Conservation (phyloP, 768 basidiomycete species). For the Lepiota brunneoincarnata region DNA sequence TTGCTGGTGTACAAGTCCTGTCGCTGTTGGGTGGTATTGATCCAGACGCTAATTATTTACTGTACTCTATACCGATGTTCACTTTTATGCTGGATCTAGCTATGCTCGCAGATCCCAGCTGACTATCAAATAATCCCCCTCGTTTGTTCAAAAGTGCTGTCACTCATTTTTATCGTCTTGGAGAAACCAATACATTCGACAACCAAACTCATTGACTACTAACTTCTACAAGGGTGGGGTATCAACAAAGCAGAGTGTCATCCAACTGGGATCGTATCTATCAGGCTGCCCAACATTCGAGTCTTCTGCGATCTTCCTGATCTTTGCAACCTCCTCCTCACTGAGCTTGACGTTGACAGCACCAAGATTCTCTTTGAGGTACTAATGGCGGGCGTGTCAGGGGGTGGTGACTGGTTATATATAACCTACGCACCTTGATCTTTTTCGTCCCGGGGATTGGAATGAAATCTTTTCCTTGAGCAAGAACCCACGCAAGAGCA, state of each 20-base stretch:
- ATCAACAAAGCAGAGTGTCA: neutral
- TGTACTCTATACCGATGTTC: neutral
- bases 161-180: too few species aligned
- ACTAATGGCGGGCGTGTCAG: conserved; percentile 17
- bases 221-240: neutral
- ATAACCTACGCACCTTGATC: conserved; percentile 25
- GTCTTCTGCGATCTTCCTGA: conserved; percentile 32
- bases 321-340: conserved; percentile 32
- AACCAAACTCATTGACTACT: too few species aligned
- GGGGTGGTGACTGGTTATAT: too few species aligned
- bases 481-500: conserved; percentile 48
- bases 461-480: conserved; percentile 44
- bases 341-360: conserved; percentile 32
- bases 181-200: too few species aligned
- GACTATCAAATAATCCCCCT: too few species aligned
- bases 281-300: conserved; percentile 28
- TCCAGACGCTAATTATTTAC: neutral
- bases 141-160: neutral
- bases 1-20: neutral
- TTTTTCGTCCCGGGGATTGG: conserved; percentile 47
- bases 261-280: conserved; percentile 20
- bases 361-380: conserved; percentile 43
- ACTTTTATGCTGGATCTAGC: too few species aligned
- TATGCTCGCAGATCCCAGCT: too few species aligned
- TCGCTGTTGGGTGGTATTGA: too few species aligned